Evolutionary conservation across 371 early-diverging fungal species (phyloP), one percentile per base, ranked within the genome.

Genomic region (Mortierella sp.): DNA sequence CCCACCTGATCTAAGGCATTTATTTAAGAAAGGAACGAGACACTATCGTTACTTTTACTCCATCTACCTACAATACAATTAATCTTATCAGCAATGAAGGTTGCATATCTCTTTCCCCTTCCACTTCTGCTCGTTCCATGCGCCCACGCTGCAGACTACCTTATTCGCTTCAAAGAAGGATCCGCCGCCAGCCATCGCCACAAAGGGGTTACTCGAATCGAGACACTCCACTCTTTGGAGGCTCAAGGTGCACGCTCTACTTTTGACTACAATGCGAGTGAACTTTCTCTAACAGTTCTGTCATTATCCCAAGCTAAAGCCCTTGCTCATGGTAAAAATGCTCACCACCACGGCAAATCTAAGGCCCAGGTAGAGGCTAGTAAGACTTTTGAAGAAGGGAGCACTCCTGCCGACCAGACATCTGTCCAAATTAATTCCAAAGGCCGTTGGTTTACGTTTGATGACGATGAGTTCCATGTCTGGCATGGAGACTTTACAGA

Each of bases 401-500:
- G 6, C 29, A 58, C 28, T 10, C 43, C 23, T 12, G n/a, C n/a
- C n/a, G 37, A 6, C 31, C 31, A 15, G 31, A 31, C 5, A 42
- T 2, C 70, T 15, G 17, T 64, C 26, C 22, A 73, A 51, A 80
- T 80, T 57, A 68, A 60, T 32, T 80, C 81, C 40, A 75, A 71
- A 28, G 81, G 81, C 55, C 75, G 75, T 34, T 80, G 81, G 81
- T 75, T 64, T 65, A 75, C 75, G 0, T 80, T 80, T 61, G 72
- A 75, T 35, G 81, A 80, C 31, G 22, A 51, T 0, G 61, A 71
- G n/a, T 75, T 80, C 37, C 81, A 80, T 61, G 60, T 80, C 58
- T 80, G 81, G 81, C 75, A 80, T 29, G 81, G 81, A 0, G 68
- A 80, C 29, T 80, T 80, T 65, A 55, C 75, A 3, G 81, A 80